Percentiles rank a stretch among this genome's conserved stretches.
Evolutionary conservation across 768 basidiomycete species (phyloP).

Genomic region (Leccinum arenicola): DNA sequence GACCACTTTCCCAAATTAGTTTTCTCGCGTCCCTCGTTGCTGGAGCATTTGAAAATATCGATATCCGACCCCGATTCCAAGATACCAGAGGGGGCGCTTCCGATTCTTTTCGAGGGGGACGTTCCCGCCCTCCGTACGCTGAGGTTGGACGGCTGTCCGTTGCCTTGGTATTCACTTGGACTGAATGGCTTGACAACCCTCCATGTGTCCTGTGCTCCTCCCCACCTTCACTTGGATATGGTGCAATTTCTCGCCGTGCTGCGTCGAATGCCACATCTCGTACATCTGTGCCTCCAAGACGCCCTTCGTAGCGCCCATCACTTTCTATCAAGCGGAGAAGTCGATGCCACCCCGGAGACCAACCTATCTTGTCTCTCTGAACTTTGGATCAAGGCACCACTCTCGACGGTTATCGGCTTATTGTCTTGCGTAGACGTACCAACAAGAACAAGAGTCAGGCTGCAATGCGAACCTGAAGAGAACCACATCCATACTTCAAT

Average conservation of each 20-base stretch:
- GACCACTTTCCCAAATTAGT: not conserved
- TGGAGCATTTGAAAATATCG: not conserved
- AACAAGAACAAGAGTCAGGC: not conserved
- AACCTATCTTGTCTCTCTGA: slow-evolving; percentile 3
- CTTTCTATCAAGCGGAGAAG: not conserved
- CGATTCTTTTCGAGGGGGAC: not conserved
- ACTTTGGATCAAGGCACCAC: slow-evolving; percentile 5
- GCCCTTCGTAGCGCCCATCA: slow-evolving; percentile 19
- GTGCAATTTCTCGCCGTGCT: slow-evolving; percentile 33
- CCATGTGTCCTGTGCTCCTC: slow-evolving; percentile 25
- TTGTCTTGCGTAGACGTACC: slow-evolving; percentile 8
- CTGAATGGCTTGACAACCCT: slow-evolving; percentile 33
- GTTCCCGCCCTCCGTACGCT: slow-evolving; percentile 2
- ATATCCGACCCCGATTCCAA: not conserved
- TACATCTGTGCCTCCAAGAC: slow-evolving; percentile 32
- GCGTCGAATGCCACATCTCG: slow-evolving; percentile 32
- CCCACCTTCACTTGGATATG: slow-evolving; percentile 22
- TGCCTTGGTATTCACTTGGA: not conserved
- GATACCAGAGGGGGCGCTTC: not conserved
- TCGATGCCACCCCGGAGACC: not conserved
- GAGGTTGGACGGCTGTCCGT: not conserved
- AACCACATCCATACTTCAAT: not conserved
- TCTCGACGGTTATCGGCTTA: slow-evolving; percentile 5
- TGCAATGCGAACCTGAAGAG: not conserved
- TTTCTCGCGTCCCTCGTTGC: not conserved